A percentile compares a stretch with the other conserved stretches of the same genome.
phyloP scores from a whole-genome alignment of 495 filamentous ascomycete genomes.

The Hyaloscypha bicolor region DNA sequence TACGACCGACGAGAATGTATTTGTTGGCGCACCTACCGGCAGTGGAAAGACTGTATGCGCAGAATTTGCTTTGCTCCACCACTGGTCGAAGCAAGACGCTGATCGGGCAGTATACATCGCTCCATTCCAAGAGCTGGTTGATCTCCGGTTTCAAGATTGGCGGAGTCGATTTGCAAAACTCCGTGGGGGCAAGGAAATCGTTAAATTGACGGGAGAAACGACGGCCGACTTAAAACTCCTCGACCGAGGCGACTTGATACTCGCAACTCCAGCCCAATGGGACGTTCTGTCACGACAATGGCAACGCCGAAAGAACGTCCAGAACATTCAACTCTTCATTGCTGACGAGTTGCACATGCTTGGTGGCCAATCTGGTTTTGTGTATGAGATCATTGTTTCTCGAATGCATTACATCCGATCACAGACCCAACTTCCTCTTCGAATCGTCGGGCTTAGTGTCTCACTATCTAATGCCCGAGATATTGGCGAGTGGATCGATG shows the following conservation, averaged over 20 bases:
- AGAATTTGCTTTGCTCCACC: slow-evolving; percentile 86
- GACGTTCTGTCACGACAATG: slow-evolving; percentile 93
- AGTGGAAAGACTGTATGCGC: slow-evolving; percentile 97
- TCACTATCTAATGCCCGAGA: slow-evolving; percentile 92
- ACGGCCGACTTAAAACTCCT: slow-evolving; percentile 89
- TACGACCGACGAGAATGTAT: slow-evolving; percentile 87
- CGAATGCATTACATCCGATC: slow-evolving; percentile 96
- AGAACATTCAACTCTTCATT: slow-evolving; percentile 88
- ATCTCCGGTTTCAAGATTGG: slow-evolving; percentile 81
- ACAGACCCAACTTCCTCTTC: slow-evolving; percentile 81
- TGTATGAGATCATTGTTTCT: slow-evolving; percentile 95
- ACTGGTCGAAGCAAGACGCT: slow-evolving; percentile 75
- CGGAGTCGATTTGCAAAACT: slow-evolving; percentile 70
- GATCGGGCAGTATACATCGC: slow-evolving; percentile 93
- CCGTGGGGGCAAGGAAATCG: slow-evolving; percentile 84
- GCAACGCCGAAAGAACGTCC: slow-evolving; percentile 94
- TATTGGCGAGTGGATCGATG: slow-evolving; percentile 97
- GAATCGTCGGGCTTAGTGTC: slow-evolving; percentile 89
- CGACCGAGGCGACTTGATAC: slow-evolving; percentile 84
- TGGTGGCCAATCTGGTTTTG: slow-evolving; percentile 85
- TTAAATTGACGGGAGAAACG: slow-evolving; percentile 93
- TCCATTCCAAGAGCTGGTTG: slow-evolving; percentile 93
- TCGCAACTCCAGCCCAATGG: slow-evolving; percentile 94
- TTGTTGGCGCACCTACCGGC: slow-evolving; percentile 85
- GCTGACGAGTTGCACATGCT: slow-evolving; percentile 96